Conservation (phyloP, 2,329 filamentous ascomycete genomes). For the Cladosporium cucumerinum region DNA sequence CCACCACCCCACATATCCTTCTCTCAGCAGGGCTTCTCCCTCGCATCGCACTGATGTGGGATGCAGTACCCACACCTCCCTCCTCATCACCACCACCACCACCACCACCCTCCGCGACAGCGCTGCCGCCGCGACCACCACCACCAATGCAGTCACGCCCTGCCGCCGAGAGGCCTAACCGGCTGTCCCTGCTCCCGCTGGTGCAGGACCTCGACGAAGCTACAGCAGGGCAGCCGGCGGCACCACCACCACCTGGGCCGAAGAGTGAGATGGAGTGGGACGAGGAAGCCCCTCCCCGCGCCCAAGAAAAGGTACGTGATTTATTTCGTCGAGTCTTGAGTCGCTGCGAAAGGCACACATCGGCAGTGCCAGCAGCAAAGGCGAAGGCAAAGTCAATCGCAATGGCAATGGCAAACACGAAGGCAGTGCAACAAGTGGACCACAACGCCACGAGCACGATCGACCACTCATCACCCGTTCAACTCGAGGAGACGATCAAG, state of each 20-base stretch:
- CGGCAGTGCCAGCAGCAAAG: background rate
- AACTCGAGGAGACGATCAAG: background rate
- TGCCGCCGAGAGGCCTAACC: constrained; percentile 6
- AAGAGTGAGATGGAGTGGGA: constrained; percentile 13
- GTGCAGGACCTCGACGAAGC: constrained; percentile 9
- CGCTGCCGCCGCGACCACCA: constrained; percentile 3
- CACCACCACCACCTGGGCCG: constrained; percentile 2
- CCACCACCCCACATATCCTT: background rate
- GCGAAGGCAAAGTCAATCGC: background rate
- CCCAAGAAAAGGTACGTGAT: constrained; percentile 5
- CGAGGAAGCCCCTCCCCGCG: constrained; percentile 3
- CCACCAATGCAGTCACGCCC: constrained; percentile 12
- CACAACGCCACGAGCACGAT: too few relatives aligned
- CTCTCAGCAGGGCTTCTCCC: background rate
- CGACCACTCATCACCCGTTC: background rate
- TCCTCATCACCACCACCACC: background rate
- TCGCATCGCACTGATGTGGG: background rate
- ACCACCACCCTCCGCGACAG: background rate
- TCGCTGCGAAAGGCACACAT: background rate
- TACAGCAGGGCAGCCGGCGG: constrained; percentile 2
- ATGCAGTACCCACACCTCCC: background rate
- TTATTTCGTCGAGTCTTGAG: background rate
- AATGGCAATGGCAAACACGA: background rate
- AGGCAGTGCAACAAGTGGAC: background rate
- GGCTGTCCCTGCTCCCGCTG: constrained; percentile 8